Base-by-base conservation (phyloP, 2,329 filamentous ascomycete genomes). In the Alternaria sp. region DNA sequence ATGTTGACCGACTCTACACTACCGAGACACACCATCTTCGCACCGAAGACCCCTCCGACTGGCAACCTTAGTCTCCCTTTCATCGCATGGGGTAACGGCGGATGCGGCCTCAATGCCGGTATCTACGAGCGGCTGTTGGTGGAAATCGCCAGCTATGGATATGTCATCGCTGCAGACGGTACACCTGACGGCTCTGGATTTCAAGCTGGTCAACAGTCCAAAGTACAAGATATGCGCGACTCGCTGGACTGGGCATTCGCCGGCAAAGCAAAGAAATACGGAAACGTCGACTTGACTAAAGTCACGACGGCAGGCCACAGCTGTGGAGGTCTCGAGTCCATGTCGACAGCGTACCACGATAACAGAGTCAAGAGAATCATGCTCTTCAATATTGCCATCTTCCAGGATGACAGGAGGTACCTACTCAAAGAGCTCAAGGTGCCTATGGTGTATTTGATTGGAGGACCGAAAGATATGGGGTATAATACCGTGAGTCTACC, bases 171-270 rank as follows among this genome's bases (percentile, higher is more conserved):
- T 23, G 70, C 70, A 11, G 70, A 71, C 50, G 70, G 70, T 5
- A 66, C 55, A 20, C 70, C 68, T 5, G 62, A 28, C 1, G 64
- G 64, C 15, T 49, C 18, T 6, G 51, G 59, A 14, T 45, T 45
- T 1, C 43, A 45, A 6, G 45, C 43, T 12, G 30, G 33, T 11
- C 51, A 60, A 43, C 68, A 71, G 53, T 61, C 53, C 49, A 71
- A 70, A 30, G 70, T 71, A 28, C 70, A 73, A 59, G 66, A 67
- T 14, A 71, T 73, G 69, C 60, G 69, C 18, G 66, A 71, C 28
- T 64, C 60, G 2, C 37, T 73, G 0, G 68, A 73, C 28, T 73
- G 66, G 67, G 70, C 59, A 25, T 61, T 67, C 21, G 61, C 62
- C 11, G 66, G 65, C 28, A 70, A 68, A 45, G 70, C 63, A 5